Evolutionary conservation across 345 rosid species (phyloP), one percentile per base, ranked within the genome.

Genomic region (Arabidopsis suecica): DNA sequence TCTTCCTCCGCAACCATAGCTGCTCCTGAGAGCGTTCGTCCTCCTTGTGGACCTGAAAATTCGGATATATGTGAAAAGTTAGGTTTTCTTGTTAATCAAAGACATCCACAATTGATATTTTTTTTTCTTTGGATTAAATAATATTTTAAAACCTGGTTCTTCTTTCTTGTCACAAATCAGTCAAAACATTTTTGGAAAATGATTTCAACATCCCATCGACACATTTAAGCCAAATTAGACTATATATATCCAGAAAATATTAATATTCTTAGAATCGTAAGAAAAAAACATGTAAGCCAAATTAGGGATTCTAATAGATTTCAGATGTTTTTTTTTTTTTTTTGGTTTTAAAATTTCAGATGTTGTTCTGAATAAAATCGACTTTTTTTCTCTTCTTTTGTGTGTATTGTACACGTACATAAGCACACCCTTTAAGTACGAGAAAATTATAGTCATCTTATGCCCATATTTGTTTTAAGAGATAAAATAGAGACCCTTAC

Each of bases 11-110:
- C 75, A 65, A 84, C 34, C 58, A 79, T 81, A 85, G 86, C 83
- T 81, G 78, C 88, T 38, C 86, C 94, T 2, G 58, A 8, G 23
- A 84, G 67, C 16, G 83, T 82, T 48, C 82, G 76, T 20, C 82
- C 83, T 41, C 81, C 80, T 11, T 56, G 40, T 7, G 63, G 80
- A 47, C 81, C 88, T 13, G 79, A 41, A 83, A 50, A 45, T 83
- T 87, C 65, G 83, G 80, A 3, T 28, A 51, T 14, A 51, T 36
- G 2, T 49, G 7, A 28, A 67, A 13, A 22, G 36, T 9, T 53
- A 32, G 53, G 55, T 30, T 1, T 70, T 70, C 2, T 56, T 53
- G 11, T 61, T 38, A 1, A 22, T 34, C 18, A n/a, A 50, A 8
- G 9, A 63, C 8, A 65, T 34, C 57, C 23, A 36, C 49, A n/a